phyloP scores from a whole-genome alignment of 1,284 basidiomycete species.

The Trichosporon ovoides region DNA sequence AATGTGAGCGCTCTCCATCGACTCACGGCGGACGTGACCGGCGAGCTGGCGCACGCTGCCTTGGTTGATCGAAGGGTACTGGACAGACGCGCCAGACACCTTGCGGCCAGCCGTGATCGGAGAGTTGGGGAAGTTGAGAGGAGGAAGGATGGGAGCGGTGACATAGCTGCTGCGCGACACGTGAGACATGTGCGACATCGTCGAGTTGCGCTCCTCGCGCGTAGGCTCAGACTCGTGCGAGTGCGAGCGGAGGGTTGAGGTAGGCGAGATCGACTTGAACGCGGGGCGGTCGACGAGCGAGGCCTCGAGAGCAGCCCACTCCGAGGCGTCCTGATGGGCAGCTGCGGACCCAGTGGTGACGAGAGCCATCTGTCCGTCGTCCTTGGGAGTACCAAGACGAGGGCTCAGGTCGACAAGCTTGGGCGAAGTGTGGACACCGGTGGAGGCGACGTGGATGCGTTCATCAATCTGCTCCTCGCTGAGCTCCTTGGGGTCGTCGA shows the following conservation, averaged over 20 bases:
- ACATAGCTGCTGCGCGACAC: no score
- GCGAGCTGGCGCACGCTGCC: constrained; percentile 9
- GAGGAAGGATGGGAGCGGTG: constrained; percentile 10
- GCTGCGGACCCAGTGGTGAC: constrained; percentile 9
- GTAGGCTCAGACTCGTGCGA: constrained; percentile 12
- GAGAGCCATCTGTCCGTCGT: constrained; percentile 20
- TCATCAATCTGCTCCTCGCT: constrained; percentile 5
- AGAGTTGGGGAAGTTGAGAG: constrained; percentile 11
- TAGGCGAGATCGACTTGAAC: constrained; percentile 43
- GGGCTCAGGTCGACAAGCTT: constrained; percentile 25
- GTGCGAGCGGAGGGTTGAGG: constrained; percentile 37
- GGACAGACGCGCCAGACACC: constrained; percentile 3
- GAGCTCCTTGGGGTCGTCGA: constrained; percentile 3
- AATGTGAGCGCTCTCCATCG: constrained; percentile 1
- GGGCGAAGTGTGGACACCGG: not conserved
- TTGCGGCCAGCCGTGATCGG: constrained; percentile 3
- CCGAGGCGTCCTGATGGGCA: constrained; percentile 19
- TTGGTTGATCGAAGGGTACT: constrained; percentile 2
- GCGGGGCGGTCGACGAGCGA: constrained; percentile 34
- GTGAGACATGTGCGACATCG: constrained; percentile 1
- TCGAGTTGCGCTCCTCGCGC: constrained; percentile 4
- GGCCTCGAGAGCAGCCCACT: constrained; percentile 37
- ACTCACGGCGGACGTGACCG: constrained; percentile 6
- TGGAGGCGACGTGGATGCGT: constrained; percentile 3
- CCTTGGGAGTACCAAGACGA: constrained; percentile 13